Evolutionary conservation across 1,284 basidiomycete genomes (phyloP).

Genomic region (Phylloboletellus chloephorus): DNA sequence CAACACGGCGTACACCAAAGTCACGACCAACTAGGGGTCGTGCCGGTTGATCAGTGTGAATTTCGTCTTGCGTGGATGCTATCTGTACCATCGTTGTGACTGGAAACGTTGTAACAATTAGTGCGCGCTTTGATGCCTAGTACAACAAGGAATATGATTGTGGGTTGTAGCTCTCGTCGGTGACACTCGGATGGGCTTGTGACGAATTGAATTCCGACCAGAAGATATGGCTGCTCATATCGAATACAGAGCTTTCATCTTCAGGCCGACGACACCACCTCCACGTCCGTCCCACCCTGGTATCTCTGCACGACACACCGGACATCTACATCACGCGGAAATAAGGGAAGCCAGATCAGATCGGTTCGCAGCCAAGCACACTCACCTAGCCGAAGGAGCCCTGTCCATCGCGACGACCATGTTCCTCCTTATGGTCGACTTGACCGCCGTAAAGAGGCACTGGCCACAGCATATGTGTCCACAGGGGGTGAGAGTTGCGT

Average conservation of each 20-base stretch:
- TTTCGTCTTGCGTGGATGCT: too few relatives aligned
- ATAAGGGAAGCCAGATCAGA: background rate
- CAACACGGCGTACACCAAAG: too few relatives aligned
- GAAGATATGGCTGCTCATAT: conserved; percentile 30
- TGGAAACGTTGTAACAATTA: too few relatives aligned
- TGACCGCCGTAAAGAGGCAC: conserved; percentile 70
- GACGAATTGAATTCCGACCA: too few relatives aligned
- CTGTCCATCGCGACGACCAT: conserved; percentile 37
- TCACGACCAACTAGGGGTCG: too few relatives aligned
- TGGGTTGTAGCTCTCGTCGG: too few relatives aligned
- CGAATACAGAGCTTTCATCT: conserved; percentile 42
- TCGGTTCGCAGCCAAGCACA: conserved; percentile 21
- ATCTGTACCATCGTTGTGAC: too few relatives aligned
- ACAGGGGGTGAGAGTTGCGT: conserved; percentile 72
- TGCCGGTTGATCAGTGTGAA: too few relatives aligned
- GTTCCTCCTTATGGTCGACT: conserved; percentile 52
- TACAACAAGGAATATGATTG: too few relatives aligned
- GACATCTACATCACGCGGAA: conserved; percentile 39
- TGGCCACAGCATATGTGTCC: conserved; percentile 73
- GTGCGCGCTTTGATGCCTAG: too few relatives aligned
- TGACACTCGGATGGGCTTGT: too few relatives aligned
- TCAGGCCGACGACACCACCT: conserved; percentile 58
- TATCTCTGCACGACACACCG: conserved; percentile 58
- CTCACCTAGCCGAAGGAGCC: conserved; percentile 42
- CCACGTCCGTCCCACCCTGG: conserved; percentile 62